phyloP scores from a whole-genome alignment of 495 filamentous ascomycete species.

The Neurospora tetrasperma region DNA sequence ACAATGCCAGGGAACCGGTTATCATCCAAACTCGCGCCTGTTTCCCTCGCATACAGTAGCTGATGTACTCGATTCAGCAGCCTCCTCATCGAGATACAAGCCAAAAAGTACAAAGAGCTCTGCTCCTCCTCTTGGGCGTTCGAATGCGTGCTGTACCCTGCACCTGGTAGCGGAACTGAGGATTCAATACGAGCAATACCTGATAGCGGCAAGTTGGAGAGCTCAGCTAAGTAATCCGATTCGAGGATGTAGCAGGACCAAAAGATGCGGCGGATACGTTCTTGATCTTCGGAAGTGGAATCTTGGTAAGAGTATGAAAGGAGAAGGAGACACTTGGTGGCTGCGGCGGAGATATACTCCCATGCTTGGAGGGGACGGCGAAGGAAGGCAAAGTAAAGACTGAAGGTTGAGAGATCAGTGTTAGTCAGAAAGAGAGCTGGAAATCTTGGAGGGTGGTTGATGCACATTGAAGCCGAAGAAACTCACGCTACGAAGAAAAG shows the following conservation, averaged over 20 bases:
- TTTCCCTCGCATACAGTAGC: conserved; percentile 17
- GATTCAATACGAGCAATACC: conserved; percentile 37
- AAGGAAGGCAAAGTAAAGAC: conserved; percentile 28
- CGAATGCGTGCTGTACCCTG: conserved; percentile 16
- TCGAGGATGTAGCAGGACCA: conserved; percentile 42
- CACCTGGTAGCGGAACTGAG: conserved; percentile 28
- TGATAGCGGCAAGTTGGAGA: conserved; percentile 32
- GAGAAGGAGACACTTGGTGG: conserved; percentile 30
- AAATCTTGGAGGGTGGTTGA: not conserved
- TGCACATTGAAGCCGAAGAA: not conserved
- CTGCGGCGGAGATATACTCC: conserved; percentile 22
- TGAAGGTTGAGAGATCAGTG: not conserved
- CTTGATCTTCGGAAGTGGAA: conserved; percentile 21
- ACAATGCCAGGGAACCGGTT: conserved; percentile 31
- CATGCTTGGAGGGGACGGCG: conserved; percentile 27
- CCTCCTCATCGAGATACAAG: conserved; percentile 19
- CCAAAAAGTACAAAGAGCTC: conserved; percentile 19
- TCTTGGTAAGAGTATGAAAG: conserved; percentile 18
- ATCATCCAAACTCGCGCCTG: conserved; percentile 21
- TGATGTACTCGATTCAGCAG: conserved; percentile 20
- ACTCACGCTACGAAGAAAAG: conserved; percentile 27
- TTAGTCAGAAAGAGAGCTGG: not conserved
- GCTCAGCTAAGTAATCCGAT: conserved; percentile 26
- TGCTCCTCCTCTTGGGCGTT: conserved; percentile 12
- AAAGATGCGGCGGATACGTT: conserved; percentile 37